Evolutionary conservation across 106 monocot species (phyloP).

Genomic region (Posidonia australis): DNA sequence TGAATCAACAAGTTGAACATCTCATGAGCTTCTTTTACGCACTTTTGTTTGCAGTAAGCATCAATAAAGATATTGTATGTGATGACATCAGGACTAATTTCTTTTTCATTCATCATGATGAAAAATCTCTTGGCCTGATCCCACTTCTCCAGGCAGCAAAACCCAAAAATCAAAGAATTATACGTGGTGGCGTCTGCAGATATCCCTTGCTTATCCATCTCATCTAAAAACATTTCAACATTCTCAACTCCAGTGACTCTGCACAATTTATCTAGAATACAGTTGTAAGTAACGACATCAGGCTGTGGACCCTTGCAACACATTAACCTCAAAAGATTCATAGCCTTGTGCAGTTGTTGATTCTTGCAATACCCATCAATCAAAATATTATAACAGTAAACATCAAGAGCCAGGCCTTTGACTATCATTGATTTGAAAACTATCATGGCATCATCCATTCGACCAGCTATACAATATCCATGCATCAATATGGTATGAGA

Average conservation of each 20-base stretch:
- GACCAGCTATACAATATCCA: constrained; percentile 11
- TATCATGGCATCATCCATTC: constrained; percentile 1
- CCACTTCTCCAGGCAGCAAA: constrained; percentile 1
- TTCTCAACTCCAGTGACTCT: not conserved
- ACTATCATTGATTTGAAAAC: constrained; percentile 11
- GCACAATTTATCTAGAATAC: not conserved
- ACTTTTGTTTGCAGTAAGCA: constrained; percentile 2
- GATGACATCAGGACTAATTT: not conserved
- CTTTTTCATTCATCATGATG: not conserved
- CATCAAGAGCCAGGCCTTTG: constrained; percentile 3
- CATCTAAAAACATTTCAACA: not conserved
- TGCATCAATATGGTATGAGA: constrained; percentile 10
- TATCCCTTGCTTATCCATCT: constrained; percentile 2
- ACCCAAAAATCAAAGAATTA: constrained; percentile 5
- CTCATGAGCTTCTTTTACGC: not conserved
- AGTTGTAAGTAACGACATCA: constrained; percentile 10
- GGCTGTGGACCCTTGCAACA: not conserved
- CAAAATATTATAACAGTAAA: constrained; percentile 2
- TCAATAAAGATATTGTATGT: constrained; percentile 7
- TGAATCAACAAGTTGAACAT: not conserved
- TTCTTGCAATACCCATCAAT: constrained; percentile 2
- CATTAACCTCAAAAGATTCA: not conserved
- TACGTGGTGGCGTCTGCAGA: constrained; percentile 2
- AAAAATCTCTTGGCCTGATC: not conserved
- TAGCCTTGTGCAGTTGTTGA: constrained; percentile 2